phyloP scores from a whole-genome alignment of 2,329 filamentous ascomycete species.

The Pyrenochaeta sp. region DNA sequence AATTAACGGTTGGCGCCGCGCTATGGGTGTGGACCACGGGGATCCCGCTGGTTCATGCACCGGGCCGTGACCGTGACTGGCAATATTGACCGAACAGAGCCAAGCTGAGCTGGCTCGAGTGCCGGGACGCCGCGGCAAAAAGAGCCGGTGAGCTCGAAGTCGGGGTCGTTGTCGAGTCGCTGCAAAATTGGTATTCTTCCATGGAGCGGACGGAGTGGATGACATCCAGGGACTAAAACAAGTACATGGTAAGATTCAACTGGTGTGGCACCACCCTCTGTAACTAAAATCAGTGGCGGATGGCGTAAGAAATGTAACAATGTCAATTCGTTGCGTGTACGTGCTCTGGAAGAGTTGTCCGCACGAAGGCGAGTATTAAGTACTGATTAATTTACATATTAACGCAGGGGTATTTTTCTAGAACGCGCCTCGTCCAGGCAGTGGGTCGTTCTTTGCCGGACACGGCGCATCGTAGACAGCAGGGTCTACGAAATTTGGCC shows the following conservation, averaged over 20 bases:
- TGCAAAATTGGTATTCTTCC: neutral
- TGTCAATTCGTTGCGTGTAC: neutral
- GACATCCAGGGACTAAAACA: too few relatives aligned
- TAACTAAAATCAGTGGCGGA: neutral
- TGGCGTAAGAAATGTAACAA: neutral
- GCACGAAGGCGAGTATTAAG: neutral
- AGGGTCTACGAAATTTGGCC: conserved; percentile 27
- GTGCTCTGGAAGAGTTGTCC: neutral
- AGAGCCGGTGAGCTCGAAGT: neutral
- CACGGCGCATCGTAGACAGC: conserved; percentile 30
- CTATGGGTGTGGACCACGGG: neutral
- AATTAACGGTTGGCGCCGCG: conserved; percentile 6
- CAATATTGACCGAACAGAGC: conserved; percentile 2
- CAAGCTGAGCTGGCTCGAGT: conserved; percentile 1
- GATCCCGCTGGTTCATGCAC: conserved; percentile 6
- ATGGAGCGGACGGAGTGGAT: neutral
- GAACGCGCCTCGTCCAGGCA: conserved; percentile 34
- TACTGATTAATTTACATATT: conserved; percentile 1
- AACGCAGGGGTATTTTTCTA: conserved; percentile 5
- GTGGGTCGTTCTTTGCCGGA: conserved; percentile 31
- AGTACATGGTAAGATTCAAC: neutral
- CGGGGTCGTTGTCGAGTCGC: neutral
- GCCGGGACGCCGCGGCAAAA: neutral
- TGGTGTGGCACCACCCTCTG: neutral
- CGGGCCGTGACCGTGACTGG: conserved; percentile 12